A percentile compares a stretch with the other conserved stretches of the same genome.
phyloP scores from a whole-genome alignment of 148 eudicot genomes.

The Pouteria glomerata region DNA sequence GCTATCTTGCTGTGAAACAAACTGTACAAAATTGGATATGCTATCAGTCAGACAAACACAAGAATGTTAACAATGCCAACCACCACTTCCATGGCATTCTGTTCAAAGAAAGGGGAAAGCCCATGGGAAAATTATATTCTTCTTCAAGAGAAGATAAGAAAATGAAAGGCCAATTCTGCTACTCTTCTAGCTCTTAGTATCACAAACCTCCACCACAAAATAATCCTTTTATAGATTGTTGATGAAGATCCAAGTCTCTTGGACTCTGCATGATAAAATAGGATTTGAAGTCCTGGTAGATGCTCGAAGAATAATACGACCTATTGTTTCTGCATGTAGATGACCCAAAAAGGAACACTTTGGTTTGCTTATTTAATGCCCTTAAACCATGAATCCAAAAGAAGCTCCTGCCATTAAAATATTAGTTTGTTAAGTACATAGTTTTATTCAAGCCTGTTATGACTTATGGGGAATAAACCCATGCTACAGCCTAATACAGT shows the following conservation, averaged over 20 bases:
- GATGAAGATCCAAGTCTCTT: background rate
- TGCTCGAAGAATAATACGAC: background rate
- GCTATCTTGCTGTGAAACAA: background rate
- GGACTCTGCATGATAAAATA: background rate
- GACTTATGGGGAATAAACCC: background rate
- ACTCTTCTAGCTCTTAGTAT: background rate
- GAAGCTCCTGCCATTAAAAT: background rate
- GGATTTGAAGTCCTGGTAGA: background rate
- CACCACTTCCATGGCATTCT: background rate
- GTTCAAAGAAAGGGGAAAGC: background rate
- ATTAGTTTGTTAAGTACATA: background rate
- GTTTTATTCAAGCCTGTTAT: background rate
- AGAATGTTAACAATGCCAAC: slow-evolving; percentile 1
- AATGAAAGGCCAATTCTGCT: background rate
- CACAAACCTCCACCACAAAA: background rate
- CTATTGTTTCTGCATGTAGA: background rate
- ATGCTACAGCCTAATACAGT: background rate
- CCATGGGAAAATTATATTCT: background rate
- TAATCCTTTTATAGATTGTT: background rate
- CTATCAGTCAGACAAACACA: background rate
- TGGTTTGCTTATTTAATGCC: background rate
- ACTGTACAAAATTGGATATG: background rate
- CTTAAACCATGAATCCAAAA: no score
- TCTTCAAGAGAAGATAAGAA: background rate
- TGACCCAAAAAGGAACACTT: background rate